phyloP scores from a whole-genome alignment of 306 rosid species.

The Vigna trinervia region DNA sequence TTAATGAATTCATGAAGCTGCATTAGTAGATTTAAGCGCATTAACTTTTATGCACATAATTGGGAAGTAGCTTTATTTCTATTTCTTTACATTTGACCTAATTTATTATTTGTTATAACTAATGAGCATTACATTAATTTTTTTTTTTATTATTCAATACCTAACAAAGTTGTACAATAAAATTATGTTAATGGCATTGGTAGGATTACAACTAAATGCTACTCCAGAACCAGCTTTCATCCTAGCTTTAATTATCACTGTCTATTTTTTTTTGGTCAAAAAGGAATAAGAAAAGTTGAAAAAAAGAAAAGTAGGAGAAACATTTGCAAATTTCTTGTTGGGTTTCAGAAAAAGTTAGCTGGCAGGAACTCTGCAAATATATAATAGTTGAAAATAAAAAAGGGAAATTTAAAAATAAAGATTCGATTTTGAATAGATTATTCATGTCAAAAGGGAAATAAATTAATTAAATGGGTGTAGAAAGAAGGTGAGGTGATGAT shows the following conservation, averaged over 20 bases:
- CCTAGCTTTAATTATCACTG: slow-evolving; percentile 10
- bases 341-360: slow-evolving; percentile 11
- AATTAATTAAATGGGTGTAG: slow-evolving; percentile 25
- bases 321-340: slow-evolving; percentile 44
- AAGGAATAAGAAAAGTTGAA: slow-evolving; percentile 3
- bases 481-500: slow-evolving; percentile 29
- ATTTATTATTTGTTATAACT: background rate
- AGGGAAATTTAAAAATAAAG: background rate
- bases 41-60: background rate
- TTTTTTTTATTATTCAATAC: background rate
- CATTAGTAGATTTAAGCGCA: background rate
- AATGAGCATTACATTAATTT: background rate
- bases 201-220: background rate
- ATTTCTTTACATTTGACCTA: background rate
- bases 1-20: background rate
- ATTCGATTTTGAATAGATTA: slow-evolving; percentile 34
- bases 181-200: slow-evolving; percentile 5
- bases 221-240: slow-evolving; percentile 22
- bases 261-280: slow-evolving; percentile 24
- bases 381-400: background rate
- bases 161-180: background rate
- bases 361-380: slow-evolving; percentile 8
- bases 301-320: slow-evolving; percentile 22
- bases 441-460: slow-evolving; percentile 31
- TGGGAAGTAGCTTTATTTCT: background rate